phyloP scores from a whole-genome alignment of 1,284 basidiomycete species.

The Marasmius sp. region DNA sequence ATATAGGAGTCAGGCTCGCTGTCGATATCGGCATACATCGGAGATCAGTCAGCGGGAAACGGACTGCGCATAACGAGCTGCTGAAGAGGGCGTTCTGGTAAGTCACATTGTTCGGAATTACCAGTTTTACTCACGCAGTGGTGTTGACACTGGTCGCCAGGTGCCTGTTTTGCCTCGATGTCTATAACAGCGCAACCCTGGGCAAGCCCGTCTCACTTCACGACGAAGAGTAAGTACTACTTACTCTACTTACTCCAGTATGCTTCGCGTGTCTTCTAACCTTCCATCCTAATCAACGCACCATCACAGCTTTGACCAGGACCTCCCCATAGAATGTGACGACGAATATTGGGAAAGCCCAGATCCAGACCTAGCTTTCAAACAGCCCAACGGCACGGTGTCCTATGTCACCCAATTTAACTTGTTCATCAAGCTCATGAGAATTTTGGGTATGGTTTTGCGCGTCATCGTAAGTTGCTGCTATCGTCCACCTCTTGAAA shows the following conservation, averaged over 20 bases:
- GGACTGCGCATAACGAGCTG: background rate
- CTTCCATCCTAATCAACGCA: background rate
- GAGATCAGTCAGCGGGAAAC: background rate
- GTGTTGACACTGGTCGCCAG: background rate
- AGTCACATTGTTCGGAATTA: background rate
- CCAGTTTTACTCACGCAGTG: background rate
- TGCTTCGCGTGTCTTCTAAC: background rate
- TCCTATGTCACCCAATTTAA: slow-evolving; percentile 1
- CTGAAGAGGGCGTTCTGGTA: slow-evolving; percentile 5
- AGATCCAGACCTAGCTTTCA: background rate
- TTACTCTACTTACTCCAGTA: too few species aligned
- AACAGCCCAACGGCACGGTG: background rate
- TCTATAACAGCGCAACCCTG: background rate
- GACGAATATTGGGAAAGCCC: slow-evolving; percentile 6
- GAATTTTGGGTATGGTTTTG: background rate
- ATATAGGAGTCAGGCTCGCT: background rate
- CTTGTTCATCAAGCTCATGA: background rate
- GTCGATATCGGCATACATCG: slow-evolving; percentile 2
- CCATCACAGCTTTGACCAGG: background rate
- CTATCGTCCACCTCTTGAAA: background rate
- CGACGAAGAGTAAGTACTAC: background rate
- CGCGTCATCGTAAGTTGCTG: background rate
- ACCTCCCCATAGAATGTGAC: slow-evolving; percentile 4
- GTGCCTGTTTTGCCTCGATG: background rate
- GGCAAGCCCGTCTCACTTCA: background rate